phyloP scores from a whole-genome alignment of 129 eudicot species.

The Flaveria ramosissima region DNA sequence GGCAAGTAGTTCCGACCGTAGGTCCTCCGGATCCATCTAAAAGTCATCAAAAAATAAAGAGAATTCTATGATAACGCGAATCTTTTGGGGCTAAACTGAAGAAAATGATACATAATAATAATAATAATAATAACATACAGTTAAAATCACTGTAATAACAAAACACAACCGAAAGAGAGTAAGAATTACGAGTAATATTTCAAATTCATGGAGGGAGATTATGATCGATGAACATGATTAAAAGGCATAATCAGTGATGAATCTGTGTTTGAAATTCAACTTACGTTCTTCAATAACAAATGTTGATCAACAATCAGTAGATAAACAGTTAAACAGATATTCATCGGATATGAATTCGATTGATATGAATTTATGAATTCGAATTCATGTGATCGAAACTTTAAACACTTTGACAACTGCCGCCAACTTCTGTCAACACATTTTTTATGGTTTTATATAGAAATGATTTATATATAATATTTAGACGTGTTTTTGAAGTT shows the following conservation, averaged over 20 bases:
- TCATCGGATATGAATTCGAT: no score
- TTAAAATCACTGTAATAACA: not conserved
- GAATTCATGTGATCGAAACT: not conserved
- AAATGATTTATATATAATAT: no score
- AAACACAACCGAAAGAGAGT: not conserved
- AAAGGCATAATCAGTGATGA: not conserved
- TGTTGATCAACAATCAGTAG: not conserved
- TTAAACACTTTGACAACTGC: conserved; percentile 21
- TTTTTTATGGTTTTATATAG: no score
- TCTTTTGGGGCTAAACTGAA: conserved; percentile 13
- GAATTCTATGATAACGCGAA: not conserved
- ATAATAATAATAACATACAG: not conserved
- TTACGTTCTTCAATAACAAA: conserved; percentile 13
- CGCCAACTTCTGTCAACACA: conserved; percentile 1
- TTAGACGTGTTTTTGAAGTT: no score
- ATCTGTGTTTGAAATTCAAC: not conserved
- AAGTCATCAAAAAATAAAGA: not conserved
- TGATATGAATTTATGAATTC: not conserved
- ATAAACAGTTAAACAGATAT: not conserved
- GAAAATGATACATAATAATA: not conserved
- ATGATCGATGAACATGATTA: no score
- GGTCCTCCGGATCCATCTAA: conserved; percentile 32
- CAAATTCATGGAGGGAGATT: not conserved
- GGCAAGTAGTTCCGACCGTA: conserved; percentile 32
- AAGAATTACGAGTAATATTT: not conserved